A percentile compares a stretch with the other conserved stretches of the same genome.
Evolutionary conservation across 164 flowering plant species (phyloP).

Genomic region (Annona squamosa): DNA sequence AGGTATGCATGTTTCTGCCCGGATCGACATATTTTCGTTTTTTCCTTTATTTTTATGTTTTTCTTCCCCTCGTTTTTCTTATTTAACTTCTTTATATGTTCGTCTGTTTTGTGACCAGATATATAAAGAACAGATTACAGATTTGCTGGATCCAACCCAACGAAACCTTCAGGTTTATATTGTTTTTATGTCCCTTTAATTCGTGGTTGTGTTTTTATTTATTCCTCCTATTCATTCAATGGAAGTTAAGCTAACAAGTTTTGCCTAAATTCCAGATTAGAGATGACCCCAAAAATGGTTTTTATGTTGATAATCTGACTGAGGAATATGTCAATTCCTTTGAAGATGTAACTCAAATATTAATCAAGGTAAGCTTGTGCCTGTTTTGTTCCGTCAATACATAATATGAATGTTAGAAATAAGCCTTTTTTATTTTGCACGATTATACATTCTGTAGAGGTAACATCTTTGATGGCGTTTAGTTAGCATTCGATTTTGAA

Average conservation of each 20-base stretch:
- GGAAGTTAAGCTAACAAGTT: not conserved
- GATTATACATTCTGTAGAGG: not conserved
- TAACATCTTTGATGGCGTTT: not conserved
- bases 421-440: not conserved
- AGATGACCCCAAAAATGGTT: constrained; percentile 77
- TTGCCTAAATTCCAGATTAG: constrained; percentile 42
- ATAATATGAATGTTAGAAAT: not conserved
- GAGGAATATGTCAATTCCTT: constrained; percentile 76
- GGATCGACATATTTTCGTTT: not conserved
- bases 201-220: not conserved
- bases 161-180: constrained; percentile 71
- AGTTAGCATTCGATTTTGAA: not conserved
- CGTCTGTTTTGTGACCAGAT: constrained; percentile 33
- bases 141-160: constrained; percentile 83
- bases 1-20: constrained; percentile 36
- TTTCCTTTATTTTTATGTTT: not conserved
- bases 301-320: constrained; percentile 75
- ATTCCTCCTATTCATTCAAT: not conserved
- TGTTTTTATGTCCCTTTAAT: not conserved
- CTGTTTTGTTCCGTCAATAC: not conserved
- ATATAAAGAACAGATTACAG: constrained; percentile 80
- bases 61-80: no score
- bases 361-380: constrained; percentile 64
- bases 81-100: no score
- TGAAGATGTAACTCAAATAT: constrained; percentile 76